phyloP scores from a whole-genome alignment of 176 grass and related monocot genomes.

The Oryza rufipogon region DNA sequence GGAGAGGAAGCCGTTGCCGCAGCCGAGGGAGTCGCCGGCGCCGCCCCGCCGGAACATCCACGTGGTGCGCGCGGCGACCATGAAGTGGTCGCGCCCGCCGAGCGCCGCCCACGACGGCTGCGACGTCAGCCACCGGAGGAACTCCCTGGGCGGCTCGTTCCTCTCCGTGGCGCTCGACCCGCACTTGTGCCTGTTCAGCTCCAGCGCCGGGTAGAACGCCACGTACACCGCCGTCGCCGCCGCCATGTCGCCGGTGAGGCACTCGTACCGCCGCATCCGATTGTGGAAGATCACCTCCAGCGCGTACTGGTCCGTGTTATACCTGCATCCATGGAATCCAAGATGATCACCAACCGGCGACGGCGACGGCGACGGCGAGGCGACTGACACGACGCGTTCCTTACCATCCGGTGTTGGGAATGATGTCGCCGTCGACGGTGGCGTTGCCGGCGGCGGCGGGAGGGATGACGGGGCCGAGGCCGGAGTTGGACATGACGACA shows the following conservation, averaged over 20 bases:
- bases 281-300: conserved; percentile 78
- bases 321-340: conserved; percentile 37
- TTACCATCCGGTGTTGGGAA: conserved; percentile 49
- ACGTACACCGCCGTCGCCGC: conserved; percentile 61
- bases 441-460: background rate
- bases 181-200: conserved; percentile 61
- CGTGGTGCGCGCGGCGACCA: conserved; percentile 54
- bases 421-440: conserved; percentile 17
- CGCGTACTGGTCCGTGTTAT: conserved; percentile 68
- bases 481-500: conserved; percentile 32
- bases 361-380: too few species aligned
- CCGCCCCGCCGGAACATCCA: conserved; percentile 60
- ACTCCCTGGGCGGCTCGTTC: conserved; percentile 38
- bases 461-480: conserved; percentile 44
- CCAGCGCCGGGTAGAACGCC: conserved; percentile 66
- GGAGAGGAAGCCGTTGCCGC: conserved; percentile 62
- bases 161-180: conserved; percentile 50
- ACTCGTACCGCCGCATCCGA: conserved; percentile 68
- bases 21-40: conserved; percentile 14
- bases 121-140: conserved; percentile 60
- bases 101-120: conserved; percentile 47
- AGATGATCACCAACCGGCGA: too few species aligned
- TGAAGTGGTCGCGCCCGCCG: conserved; percentile 67
- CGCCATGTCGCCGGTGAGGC: conserved; percentile 51
- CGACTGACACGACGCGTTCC: background rate